These are phyloP conservation scores for Alternaria conjuncta DNA, from an alignment of 2,329 filamentous ascomycete species.

Conservation along the genomic window DNA sequence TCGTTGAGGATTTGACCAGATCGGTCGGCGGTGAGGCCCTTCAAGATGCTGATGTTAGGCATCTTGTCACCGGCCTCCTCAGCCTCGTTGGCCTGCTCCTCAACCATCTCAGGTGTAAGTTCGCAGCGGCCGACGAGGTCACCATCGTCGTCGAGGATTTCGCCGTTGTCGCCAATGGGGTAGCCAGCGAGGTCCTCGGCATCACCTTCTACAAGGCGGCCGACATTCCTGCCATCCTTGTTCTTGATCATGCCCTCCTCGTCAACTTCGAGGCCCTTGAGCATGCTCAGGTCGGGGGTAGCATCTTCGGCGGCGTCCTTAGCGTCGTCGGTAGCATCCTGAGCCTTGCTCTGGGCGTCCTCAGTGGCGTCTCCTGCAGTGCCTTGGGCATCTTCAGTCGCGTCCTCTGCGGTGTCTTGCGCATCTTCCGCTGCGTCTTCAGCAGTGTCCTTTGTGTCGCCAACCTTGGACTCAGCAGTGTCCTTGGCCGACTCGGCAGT, in stretches of 20 bases:
- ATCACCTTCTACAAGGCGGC: conserved; percentile 59
- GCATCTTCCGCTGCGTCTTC: conserved; percentile 42
- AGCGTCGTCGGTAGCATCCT: conserved; percentile 35
- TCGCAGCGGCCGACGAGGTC: conserved; percentile 62
- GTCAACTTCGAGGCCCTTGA: conserved; percentile 60
- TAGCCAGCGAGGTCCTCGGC: conserved; percentile 61
- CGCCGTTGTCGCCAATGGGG: conserved; percentile 60
- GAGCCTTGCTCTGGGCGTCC: conserved; percentile 36
- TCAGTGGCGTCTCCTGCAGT: conserved; percentile 38
- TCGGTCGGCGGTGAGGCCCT: conserved; percentile 56
- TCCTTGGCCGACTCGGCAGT: conserved; percentile 41
- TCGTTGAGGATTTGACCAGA: conserved; percentile 58
- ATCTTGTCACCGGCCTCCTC: conserved; percentile 48
- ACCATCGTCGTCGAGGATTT: conserved; percentile 63
- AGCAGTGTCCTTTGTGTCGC: conserved; percentile 45
- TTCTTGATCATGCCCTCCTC: conserved; percentile 62
- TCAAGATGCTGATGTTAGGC: conserved; percentile 55
- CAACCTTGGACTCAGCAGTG: conserved; percentile 49
- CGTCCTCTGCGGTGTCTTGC: conserved; percentile 36
- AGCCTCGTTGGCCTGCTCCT: conserved; percentile 51
- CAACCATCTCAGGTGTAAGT: conserved; percentile 54
- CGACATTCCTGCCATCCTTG: conserved; percentile 57
- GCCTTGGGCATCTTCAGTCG: conserved; percentile 39
- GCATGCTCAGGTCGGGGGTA: conserved; percentile 54
- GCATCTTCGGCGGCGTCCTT: conserved; percentile 41